Evolutionary conservation across 140 eudicot species (phyloP).

Genomic region (Anethum foeniculum): DNA sequence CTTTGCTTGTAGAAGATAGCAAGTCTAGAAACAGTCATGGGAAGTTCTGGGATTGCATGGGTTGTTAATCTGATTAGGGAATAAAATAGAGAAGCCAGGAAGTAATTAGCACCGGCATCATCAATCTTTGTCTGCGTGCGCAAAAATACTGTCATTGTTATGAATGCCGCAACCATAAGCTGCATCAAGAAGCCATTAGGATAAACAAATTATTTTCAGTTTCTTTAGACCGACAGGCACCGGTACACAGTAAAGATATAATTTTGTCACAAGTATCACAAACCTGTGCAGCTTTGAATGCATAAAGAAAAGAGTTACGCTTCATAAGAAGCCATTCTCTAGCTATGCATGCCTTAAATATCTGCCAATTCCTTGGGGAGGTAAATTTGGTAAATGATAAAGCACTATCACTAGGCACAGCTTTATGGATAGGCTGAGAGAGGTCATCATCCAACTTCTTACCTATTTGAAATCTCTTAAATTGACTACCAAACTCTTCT

Average conservation of each 20-base stretch:
- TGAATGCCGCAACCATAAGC: slow-evolving; percentile 36
- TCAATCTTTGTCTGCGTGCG: slow-evolving; percentile 39
- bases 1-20: slow-evolving; percentile 65
- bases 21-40: slow-evolving; percentile 51
- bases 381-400: slow-evolving; percentile 21
- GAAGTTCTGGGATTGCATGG: slow-evolving; percentile 49
- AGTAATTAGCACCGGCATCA: slow-evolving; percentile 32
- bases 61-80: slow-evolving; percentile 42
- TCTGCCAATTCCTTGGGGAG: slow-evolving; percentile 41
- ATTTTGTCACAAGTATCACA: background rate
- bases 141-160: slow-evolving; percentile 41
- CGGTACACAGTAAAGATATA: background rate
- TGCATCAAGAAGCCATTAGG: slow-evolving; percentile 18
- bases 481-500: slow-evolving; percentile 40
- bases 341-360: slow-evolving; percentile 58
- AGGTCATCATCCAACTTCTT: slow-evolving; percentile 40
- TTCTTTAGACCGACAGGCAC: background rate
- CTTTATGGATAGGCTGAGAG: slow-evolving; percentile 42
- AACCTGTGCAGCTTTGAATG: slow-evolving; percentile 34
- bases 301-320: slow-evolving; percentile 45
- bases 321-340: slow-evolving; percentile 69
- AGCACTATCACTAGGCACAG: slow-evolving; percentile 38
- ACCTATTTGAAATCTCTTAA: slow-evolving; percentile 48
- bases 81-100: slow-evolving; percentile 49
- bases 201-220: background rate